Base-by-base conservation (phyloP, 108 stramenopile species). In the Asterionellopsis glacialis region DNA sequence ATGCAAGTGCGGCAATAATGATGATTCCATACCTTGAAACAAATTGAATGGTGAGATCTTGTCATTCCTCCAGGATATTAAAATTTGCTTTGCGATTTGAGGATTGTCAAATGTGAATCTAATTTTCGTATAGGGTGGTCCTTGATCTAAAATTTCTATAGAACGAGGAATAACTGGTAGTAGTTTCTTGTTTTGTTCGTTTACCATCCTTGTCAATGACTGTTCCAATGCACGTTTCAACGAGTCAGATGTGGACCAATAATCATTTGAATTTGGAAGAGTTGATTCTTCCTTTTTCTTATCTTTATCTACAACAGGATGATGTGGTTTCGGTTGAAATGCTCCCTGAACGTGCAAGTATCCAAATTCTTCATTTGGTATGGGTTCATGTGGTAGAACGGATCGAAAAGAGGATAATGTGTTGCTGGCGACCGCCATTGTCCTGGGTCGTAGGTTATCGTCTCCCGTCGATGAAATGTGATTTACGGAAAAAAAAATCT, bases 331-430 rank as follows among this genome's bases (percentile, higher is more conserved):
- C 6, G 81, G 83, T 12, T 72, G 59, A 41, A 85, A 81, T 11
- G 85, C 70, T 14, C 85, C 84, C 48, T 86, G 85, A 19, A 90
- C 19, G 41, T 86, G 84, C 13, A 86, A 38, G 45, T 70, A 84
- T 19, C 84, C 84, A 54, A 24, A 41, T 26, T 47, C 28, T 11
- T 27, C 43, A 45, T 69, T 65, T 6, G 79, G 77, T 0, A 80
- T 72, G 4, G 89, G 89, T 61, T 90, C 89, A 57, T 90, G 89
- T n/a, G 89, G 83, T 6, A 90, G 59, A 6, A 90, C 69, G n/a
- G 85, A 84, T 52, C 81, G 76, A 65, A 79, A 87, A 7, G 33
- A 2, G 7, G n/a, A n/a, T n/a, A n/a, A n/a, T n/a, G 33, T 7
- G 33, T 7, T 33, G 33, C 7, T 33, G 33, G 33, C 5, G 33